These are phyloP conservation scores for Extremus antarcticus DNA, from an alignment of 495 filamentous ascomycete genomes.

Conservation along the genomic window DNA sequence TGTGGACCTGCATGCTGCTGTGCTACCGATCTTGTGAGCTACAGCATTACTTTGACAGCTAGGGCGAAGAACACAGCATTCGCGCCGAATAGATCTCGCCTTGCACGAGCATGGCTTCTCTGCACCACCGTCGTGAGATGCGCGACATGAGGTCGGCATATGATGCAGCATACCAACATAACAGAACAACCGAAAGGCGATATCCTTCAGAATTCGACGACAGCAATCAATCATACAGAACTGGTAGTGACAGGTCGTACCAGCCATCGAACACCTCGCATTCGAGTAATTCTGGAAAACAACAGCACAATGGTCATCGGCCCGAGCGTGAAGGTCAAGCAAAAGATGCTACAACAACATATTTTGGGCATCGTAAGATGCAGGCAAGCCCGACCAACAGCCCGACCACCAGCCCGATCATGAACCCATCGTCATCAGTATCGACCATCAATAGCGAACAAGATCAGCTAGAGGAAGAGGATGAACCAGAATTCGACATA, in stretches of 20 bases:
- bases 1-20: not conserved
- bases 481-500: conserved; percentile 44
- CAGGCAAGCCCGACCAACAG: conserved; percentile 38
- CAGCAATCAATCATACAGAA: not conserved
- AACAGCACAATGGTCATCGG: conserved; percentile 30
- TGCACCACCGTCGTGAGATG: not conserved
- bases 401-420: too few relatives aligned
- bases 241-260: not conserved
- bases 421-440: too few relatives aligned
- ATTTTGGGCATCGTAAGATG: conserved; percentile 32
- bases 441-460: conserved; percentile 59
- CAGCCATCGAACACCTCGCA: conserved; percentile 14
- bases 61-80: not conserved
- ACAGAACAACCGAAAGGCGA: not conserved
- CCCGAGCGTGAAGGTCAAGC: conserved; percentile 30
- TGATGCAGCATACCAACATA: not conserved
- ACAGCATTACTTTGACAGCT: too few relatives aligned
- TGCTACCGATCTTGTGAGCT: not conserved
- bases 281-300: conserved; percentile 34
- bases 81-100: not conserved
- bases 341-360: conserved; percentile 26
- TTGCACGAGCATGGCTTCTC: not conserved
- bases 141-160: not conserved
- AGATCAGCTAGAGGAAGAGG: conserved; percentile 43
- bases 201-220: not conserved